phyloP scores from a whole-genome alignment of 345 rosid genomes.

The Eucalyptus viminalis region DNA sequence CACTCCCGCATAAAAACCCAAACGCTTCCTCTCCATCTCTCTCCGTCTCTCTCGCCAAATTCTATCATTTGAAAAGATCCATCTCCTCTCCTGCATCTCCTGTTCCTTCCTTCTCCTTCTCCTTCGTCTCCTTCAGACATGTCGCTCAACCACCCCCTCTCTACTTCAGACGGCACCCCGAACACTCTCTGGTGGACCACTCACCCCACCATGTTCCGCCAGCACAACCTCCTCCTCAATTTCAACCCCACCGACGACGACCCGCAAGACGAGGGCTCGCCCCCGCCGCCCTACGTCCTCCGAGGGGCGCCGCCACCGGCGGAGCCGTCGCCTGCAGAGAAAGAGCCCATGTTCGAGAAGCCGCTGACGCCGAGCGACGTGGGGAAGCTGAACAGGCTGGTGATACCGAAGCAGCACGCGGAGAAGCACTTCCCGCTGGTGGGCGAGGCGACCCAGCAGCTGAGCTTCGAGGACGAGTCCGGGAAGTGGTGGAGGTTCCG shows the following conservation, averaged over 20 bases:
- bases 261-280: conserved; percentile 1
- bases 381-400: conserved; percentile 83
- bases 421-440: conserved; percentile 68
- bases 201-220: neutral
- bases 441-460: neutral
- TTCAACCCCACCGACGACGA: neutral
- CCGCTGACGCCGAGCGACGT: conserved; percentile 87
- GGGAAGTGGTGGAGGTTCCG: conserved; percentile 81
- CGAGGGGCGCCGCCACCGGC: neutral
- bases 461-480: conserved; percentile 79
- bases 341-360: conserved; percentile 64
- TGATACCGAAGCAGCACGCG: conserved; percentile 85
- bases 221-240: neutral
- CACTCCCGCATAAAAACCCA: neutral
- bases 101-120: neutral
- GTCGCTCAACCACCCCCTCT: neutral
- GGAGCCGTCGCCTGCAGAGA: neutral
- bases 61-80: neutral
- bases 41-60: neutral
- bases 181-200: neutral
- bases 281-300: neutral
- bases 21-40: neutral
- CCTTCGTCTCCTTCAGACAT: neutral
- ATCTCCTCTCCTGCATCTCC: neutral
- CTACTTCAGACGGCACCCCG: neutral